Conservation (phyloP, 768 basidiomycete species). For the Suillus paluster region DNA sequence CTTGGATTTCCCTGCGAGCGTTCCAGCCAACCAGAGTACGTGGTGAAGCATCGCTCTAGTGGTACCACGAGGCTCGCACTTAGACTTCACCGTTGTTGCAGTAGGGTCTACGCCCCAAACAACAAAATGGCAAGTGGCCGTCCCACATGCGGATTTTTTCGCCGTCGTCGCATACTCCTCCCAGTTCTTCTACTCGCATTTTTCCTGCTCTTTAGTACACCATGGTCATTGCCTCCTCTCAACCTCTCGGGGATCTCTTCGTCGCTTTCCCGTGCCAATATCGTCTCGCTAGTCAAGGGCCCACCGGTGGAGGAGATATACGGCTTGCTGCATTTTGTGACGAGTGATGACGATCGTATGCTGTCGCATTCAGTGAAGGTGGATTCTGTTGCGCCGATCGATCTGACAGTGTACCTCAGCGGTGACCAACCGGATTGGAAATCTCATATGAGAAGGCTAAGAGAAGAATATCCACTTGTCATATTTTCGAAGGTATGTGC, state of each 20-base stretch:
- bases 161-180: slow-evolving; percentile 52
- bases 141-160: slow-evolving; percentile 24
- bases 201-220: slow-evolving; percentile 44
- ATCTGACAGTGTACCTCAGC: slow-evolving; percentile 52
- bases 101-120: neutral
- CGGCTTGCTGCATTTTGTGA: slow-evolving; percentile 70
- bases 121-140: neutral
- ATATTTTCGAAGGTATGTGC: slow-evolving; percentile 81
- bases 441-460: slow-evolving; percentile 40
- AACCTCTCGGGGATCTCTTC: slow-evolving; percentile 39
- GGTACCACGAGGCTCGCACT: neutral
- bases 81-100: neutral
- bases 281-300: slow-evolving; percentile 43
- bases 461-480: slow-evolving; percentile 62
- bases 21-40: neutral
- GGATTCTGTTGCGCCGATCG: slow-evolving; percentile 52
- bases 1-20: neutral
- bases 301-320: slow-evolving; percentile 62
- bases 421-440: slow-evolving; percentile 45
- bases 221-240: slow-evolving; percentile 46
- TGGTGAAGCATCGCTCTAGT: neutral
- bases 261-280: slow-evolving; percentile 42
- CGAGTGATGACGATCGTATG: slow-evolving; percentile 44
- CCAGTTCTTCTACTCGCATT: slow-evolving; percentile 40
- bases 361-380: slow-evolving; percentile 45